These are phyloP conservation scores for Chimonanthus praecox DNA, from an alignment of 164 flowering plant species.

Conservation along the genomic window DNA sequence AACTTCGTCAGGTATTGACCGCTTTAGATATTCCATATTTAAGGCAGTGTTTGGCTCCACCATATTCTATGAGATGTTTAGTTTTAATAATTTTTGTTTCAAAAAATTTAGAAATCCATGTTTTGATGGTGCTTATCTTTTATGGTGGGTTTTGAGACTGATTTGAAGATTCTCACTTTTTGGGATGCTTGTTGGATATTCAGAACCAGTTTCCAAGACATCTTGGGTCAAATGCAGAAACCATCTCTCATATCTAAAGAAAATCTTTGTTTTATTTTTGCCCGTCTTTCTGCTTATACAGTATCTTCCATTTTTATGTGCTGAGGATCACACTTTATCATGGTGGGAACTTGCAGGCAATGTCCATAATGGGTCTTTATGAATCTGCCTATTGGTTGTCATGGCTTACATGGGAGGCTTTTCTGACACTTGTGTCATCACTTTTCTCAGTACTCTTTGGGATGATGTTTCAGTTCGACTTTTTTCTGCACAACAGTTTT, in stretches of 20 bases:
- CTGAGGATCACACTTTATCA: neutral
- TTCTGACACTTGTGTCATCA: conserved; percentile 55
- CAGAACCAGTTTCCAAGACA: neutral
- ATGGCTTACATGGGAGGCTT: conserved; percentile 91
- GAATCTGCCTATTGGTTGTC: conserved; percentile 97
- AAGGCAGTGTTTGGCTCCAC: neutral
- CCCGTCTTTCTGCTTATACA: neutral
- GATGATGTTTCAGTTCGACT: conserved; percentile 88
- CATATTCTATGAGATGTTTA: neutral
- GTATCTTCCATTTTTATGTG: neutral
- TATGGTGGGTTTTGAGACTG: neutral
- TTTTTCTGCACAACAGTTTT: conserved; percentile 86
- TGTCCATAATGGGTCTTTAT: conserved; percentile 92
- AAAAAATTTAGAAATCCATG: neutral
- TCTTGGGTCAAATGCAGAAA: neutral
- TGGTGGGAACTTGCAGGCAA: conserved; percentile 50
- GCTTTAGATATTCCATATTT: neutral
- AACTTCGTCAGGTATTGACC: conserved; percentile 89
- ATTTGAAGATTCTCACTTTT: neutral
- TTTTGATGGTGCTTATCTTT: neutral
- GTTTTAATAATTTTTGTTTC: neutral
- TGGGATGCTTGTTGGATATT: neutral
- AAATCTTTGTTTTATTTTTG: neutral
- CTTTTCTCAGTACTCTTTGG: conserved; percentile 77
- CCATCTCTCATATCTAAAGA: too few relatives aligned